phyloP scores from a whole-genome alignment of 2,329 filamentous ascomycete species.

The Fusarium sp. region DNA sequence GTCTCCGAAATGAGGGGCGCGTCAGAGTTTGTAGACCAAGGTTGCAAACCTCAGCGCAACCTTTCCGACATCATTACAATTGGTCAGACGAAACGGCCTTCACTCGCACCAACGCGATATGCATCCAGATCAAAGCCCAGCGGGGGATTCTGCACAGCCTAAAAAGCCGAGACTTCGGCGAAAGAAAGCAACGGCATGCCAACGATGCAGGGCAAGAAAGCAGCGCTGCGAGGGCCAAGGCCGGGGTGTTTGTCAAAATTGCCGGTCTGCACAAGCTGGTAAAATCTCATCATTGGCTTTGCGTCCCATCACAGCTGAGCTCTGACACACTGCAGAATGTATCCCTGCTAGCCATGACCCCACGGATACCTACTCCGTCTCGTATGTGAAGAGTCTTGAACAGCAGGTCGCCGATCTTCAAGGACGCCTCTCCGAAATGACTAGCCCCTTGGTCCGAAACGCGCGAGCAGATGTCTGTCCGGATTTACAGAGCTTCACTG shows the following conservation, averaged over 20 bases:
- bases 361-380: neutral
- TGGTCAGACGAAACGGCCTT: neutral
- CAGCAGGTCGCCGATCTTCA: neutral
- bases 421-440: neutral
- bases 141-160: neutral
- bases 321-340: neutral
- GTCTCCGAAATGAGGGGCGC: neutral
- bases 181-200: slow-evolving; percentile 1
- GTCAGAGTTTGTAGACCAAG: neutral
- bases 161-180: neutral
- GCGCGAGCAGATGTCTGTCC: neutral
- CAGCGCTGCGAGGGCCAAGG: neutral
- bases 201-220: slow-evolving; percentile 3
- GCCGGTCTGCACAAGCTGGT: slow-evolving; percentile 1
- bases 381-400: neutral
- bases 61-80: neutral
- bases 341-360: neutral
- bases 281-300: neutral
- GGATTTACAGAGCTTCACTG: neutral
- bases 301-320: neutral
- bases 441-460: neutral
- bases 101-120: neutral
- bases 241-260: neutral
- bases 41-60: neutral
- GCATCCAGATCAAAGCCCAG: neutral